Conservation (phyloP, 1,284 basidiomycete species). For the Cryptococcus sp. region DNA sequence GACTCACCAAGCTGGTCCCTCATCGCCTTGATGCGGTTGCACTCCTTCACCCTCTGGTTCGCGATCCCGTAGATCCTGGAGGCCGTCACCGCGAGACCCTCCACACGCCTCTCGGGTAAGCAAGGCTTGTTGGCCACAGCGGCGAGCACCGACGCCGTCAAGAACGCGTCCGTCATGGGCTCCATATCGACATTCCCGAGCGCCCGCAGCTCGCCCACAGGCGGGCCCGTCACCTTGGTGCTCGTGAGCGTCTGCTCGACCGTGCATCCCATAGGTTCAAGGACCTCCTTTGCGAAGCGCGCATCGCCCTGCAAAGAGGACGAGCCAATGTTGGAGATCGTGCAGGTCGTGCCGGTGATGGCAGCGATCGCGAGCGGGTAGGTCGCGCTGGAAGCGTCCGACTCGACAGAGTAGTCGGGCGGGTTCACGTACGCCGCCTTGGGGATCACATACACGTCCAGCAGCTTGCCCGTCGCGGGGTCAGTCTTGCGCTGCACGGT, state of each 20-base stretch:
- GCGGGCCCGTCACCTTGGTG: constrained; percentile 91
- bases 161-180: constrained; percentile 99
- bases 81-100: constrained; percentile 50
- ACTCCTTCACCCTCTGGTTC: constrained; percentile 98
- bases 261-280: constrained; percentile 90
- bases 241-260: constrained; percentile 83
- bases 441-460: constrained; percentile 87
- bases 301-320: constrained; percentile 93
- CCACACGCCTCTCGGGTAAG: constrained; percentile 42
- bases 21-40: constrained; percentile 95
- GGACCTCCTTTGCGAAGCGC: constrained; percentile 85
- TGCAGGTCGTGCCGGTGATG: constrained; percentile 91
- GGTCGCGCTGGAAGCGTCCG: constrained; percentile 91
- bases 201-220: constrained; percentile 72
- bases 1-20: constrained; percentile 81
- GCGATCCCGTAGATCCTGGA: constrained; percentile 93
- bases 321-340: constrained; percentile 86
- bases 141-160: constrained; percentile 88
- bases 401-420: constrained; percentile 81
- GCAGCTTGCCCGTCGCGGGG: constrained; percentile 56
- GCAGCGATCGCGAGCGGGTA: constrained; percentile 97
- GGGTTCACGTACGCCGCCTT: constrained; percentile 77
- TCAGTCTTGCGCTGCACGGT: constrained; percentile 69
- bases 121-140: constrained; percentile 70
- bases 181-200: constrained; percentile 95